phyloP scores from a whole-genome alignment of 2,329 filamentous ascomycete genomes.

The Neonectria ditissima region DNA sequence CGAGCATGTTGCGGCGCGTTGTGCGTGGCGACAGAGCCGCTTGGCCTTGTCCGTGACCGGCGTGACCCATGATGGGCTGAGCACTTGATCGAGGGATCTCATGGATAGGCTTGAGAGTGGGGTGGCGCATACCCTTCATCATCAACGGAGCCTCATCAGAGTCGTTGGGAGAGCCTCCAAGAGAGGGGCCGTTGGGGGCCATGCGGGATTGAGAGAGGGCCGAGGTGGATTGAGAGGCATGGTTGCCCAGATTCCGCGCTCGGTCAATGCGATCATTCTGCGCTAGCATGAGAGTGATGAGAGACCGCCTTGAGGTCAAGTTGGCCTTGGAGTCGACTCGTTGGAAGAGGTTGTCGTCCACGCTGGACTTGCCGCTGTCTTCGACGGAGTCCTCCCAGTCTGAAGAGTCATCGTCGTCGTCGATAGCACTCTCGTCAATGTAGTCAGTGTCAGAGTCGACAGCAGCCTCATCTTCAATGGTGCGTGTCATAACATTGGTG shows the following conservation, averaged over 20 bases:
- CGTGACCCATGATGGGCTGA: slow-evolving; percentile 83
- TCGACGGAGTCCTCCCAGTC: slow-evolving; percentile 77
- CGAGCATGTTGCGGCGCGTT: slow-evolving; percentile 94
- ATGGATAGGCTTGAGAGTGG: slow-evolving; percentile 65
- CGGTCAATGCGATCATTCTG: slow-evolving; percentile 83
- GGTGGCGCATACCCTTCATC: slow-evolving; percentile 69
- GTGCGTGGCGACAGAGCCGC: slow-evolving; percentile 89
- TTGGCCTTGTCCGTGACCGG: slow-evolving; percentile 73
- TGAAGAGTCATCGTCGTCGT: slow-evolving; percentile 73
- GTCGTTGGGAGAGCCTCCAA: slow-evolving; percentile 66
- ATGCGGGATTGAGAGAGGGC: slow-evolving; percentile 74
- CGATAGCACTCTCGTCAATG: slow-evolving; percentile 85
- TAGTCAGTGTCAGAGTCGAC: slow-evolving; percentile 73
- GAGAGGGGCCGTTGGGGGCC: slow-evolving; percentile 55
- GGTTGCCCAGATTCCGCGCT: slow-evolving; percentile 75
- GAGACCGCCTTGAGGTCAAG: slow-evolving; percentile 84
- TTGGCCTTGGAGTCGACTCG: slow-evolving; percentile 90
- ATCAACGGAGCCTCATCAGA: slow-evolving; percentile 72
- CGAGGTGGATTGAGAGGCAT: slow-evolving; percentile 75
- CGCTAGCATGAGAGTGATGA: slow-evolving; percentile 88
- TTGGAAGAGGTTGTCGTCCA: slow-evolving; percentile 87
- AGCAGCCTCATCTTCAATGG: slow-evolving; percentile 68
- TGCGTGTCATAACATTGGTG: slow-evolving; percentile 77
- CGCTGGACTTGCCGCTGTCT: slow-evolving; percentile 84
- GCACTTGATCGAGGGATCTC: slow-evolving; percentile 74